Percentiles rank a stretch among this genome's conserved stretches.
Evolutionary conservation across 352 stramenopile species (phyloP).

Genomic region (Globisporangium irregulare): DNA sequence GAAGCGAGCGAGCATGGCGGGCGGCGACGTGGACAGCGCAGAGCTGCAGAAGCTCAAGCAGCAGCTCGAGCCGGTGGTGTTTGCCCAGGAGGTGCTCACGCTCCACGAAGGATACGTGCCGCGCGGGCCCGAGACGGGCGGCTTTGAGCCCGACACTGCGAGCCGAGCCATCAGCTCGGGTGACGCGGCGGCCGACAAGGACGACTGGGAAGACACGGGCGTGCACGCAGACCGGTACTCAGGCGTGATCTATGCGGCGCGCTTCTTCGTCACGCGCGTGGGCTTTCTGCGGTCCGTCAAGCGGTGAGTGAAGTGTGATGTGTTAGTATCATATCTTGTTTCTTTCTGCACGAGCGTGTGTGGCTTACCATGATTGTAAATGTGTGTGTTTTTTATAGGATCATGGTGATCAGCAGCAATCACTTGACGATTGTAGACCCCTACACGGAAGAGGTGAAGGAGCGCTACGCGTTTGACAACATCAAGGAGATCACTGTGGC

Average conservation of each 20-base stretch:
- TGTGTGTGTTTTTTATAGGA: constrained; percentile 22
- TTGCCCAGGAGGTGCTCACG: constrained; percentile 47
- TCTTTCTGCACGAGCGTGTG: neutral
- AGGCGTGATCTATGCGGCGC: constrained; percentile 79
- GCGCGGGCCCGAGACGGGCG: constrained; percentile 59
- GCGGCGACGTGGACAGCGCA: constrained; percentile 27
- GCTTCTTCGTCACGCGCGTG: constrained; percentile 85
- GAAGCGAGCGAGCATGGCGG: constrained; percentile 8
- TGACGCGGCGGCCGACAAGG: constrained; percentile 23
- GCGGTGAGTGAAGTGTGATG: constrained; percentile 24
- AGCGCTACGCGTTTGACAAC: constrained; percentile 84
- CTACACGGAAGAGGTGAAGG: constrained; percentile 83
- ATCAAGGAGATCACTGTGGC: constrained; percentile 87
- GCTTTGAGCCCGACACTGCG: constrained; percentile 44
- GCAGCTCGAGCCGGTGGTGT: constrained; percentile 49
- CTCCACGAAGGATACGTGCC: constrained; percentile 67
- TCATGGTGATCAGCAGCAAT: constrained; percentile 79
- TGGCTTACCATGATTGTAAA: constrained; percentile 2
- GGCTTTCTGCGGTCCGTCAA: constrained; percentile 78
- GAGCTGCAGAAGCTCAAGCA: constrained; percentile 71
- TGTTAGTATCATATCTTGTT: constrained; percentile 5
- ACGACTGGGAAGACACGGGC: constrained; percentile 41
- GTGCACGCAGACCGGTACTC: constrained; percentile 66
- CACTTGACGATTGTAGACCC: constrained; percentile 84
- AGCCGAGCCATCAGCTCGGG: constrained; percentile 18